Evolutionary conservation across 495 filamentous ascomycete genomes (phyloP).

Genomic region (Mytilinidion resinicola): DNA sequence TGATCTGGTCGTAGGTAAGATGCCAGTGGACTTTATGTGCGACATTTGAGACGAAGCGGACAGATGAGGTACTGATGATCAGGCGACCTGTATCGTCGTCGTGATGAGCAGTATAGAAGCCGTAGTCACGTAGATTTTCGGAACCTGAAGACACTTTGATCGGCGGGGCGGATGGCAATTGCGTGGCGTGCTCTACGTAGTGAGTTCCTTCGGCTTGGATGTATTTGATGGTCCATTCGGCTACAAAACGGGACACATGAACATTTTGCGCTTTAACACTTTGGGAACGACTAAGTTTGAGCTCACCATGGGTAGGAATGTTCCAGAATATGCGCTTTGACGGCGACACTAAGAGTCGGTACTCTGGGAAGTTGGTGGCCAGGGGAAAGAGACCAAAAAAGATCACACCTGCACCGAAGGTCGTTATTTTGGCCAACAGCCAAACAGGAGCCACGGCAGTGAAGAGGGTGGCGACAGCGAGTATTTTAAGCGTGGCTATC

Average conservation of each 20-base stretch:
- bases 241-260: not conserved
- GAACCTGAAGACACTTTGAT: not conserved
- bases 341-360: slow-evolving; percentile 40
- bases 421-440: slow-evolving; percentile 39
- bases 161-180: not conserved
- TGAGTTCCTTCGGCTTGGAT: slow-evolving; percentile 24
- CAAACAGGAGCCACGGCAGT: slow-evolving; percentile 30
- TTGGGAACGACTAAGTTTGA: not conserved
- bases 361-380: slow-evolving; percentile 38
- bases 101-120: slow-evolving; percentile 5
- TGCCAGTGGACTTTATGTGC: not conserved
- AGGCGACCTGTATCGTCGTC: not conserved
- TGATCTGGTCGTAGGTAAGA: slow-evolving; percentile 4
- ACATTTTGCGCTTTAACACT: not conserved
- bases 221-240: slow-evolving; percentile 28
- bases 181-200: not conserved
- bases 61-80: not conserved
- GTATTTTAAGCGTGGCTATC: slow-evolving; percentile 32
- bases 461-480: slow-evolving; percentile 32
- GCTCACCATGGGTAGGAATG: slow-evolving; percentile 33
- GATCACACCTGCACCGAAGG: slow-evolving; percentile 34
- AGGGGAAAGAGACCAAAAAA: slow-evolving; percentile 44
- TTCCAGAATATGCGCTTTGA: slow-evolving; percentile 43
- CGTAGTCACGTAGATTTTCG: not conserved
- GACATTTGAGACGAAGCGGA: slow-evolving; percentile 4